Base-by-base conservation (phyloP, 2,329 filamentous ascomycete genomes). In the Venturia oleaginea region DNA sequence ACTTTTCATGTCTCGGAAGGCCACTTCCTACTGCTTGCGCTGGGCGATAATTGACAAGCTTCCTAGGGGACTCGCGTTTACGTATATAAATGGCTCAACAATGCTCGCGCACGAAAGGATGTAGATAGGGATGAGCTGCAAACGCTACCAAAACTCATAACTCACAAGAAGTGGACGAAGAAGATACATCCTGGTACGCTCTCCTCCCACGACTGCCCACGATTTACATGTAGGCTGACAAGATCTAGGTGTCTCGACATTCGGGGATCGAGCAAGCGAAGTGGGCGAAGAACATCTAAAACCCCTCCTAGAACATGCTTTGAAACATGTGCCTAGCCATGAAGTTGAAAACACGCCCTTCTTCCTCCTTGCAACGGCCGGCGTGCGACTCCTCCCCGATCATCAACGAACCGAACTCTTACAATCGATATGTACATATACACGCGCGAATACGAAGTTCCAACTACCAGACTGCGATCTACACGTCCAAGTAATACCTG, bases 331-430 rank as follows among this genome's bases (percentile, higher is more conserved):
- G 27, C 93, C 93, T 7, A 76, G 82, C 43, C 82, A 90, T 65
- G 89, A 91, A 69, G 84, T 94, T 60, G 79, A 86, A 67, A 86
- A 94, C 65, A 99, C 95, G 0, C 94, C 94, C 0, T 86, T 99
- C 64, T 99, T 96, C 75, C 81, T 99, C 61, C 91, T 99, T 76
- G 94, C 94, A 34, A 99, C 94, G 0, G 94, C 94, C 11, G 94
- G 94, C 55, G 94, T 99, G 86, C 89, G 94, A 65, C 81, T 99
- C 19, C 82, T 99, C 1, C 88, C 89, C 7, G 81, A 89, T 48
- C 72, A 81, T 6, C 86, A 97, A 73, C 89, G 92, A 69, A 83
- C 83, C 46, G 83, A 86, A 2, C 80, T 99, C 3, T 80, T 97
- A 24, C 79, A 84, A 65, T 86, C 89, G 68, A 89, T 96, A 62